Conservation (phyloP, 352 stramenopile genomes). For the Lagenidium giganteum region DNA sequence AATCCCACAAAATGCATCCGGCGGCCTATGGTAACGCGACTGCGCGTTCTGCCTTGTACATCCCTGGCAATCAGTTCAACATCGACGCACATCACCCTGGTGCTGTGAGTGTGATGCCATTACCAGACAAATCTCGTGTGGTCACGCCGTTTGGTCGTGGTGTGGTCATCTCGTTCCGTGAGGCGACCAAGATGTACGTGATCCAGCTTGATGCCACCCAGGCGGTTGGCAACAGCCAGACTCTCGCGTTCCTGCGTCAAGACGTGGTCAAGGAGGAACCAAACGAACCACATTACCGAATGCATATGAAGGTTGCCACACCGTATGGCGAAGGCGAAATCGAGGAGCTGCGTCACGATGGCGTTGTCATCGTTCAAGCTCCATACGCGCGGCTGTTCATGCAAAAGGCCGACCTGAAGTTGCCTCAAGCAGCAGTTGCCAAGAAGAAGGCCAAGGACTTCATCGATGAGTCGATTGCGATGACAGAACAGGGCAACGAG, state of each 20-base stretch:
- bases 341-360: constrained; percentile 64
- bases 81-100: constrained; percentile 55
- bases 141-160: constrained; percentile 71
- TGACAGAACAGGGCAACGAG: constrained; percentile 67
- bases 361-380: constrained; percentile 61
- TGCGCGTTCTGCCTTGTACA: constrained; percentile 52
- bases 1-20: constrained; percentile 44
- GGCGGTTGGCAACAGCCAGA: constrained; percentile 52
- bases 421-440: constrained; percentile 51
- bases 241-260: constrained; percentile 64
- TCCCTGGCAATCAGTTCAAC: constrained; percentile 72
- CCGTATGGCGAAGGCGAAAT: constrained; percentile 65
- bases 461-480: constrained; percentile 52
- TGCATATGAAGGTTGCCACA: constrained; percentile 76
- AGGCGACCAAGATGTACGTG: constrained; percentile 75
- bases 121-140: constrained; percentile 72
- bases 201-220: constrained; percentile 64
- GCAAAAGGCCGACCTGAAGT: constrained; percentile 71
- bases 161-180: constrained; percentile 65
- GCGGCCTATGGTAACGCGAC: constrained; percentile 58
- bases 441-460: constrained; percentile 82
- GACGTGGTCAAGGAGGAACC: constrained; percentile 64
- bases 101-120: constrained; percentile 49
- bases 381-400: constrained; percentile 72
- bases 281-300: constrained; percentile 55